Base-by-base conservation (phyloP, 768 basidiomycete genomes). In the Lanmaoa rubissima region DNA sequence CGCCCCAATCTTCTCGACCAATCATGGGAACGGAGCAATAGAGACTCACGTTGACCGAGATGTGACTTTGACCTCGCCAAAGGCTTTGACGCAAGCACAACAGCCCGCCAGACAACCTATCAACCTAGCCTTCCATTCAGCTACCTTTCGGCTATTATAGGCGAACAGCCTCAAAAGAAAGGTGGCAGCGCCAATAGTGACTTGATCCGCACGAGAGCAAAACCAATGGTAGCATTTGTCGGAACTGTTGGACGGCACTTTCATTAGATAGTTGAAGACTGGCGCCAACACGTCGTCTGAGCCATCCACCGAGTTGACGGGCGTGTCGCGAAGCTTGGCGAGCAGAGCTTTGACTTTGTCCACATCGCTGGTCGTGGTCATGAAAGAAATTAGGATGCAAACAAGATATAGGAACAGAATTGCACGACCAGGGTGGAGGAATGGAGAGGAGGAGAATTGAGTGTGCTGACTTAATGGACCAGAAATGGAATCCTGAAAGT, bases 151-250 rank as follows among this genome's bases (percentile, higher is more conserved):
- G 48, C 82, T 80, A 51, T 80, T 74, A 63, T 92, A 97, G 11
- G 93, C 93, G 67, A 89, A 87, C 39, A 97, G 72, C 49, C 93
- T 83, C 38, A 96, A 75, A 48, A 92, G 79, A 73, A 94, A 97
- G 0, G 84, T 85, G 0, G 94, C 92, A 2, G 87, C 83, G 55
- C 83, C 86, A 10, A 79, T 70, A 0, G 82, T 85, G 35, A 82
- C 73, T 10, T 77, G 67, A 34, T 81, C 74, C 4, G 86, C 87
- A 38, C 79, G 78, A 31, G 74, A 69, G 70, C 94, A 97, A 69
- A 89, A 95, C 92, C 92, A 95, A 65, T 97, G 94, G 51, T 80
- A 57, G 32, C 58, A 59, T 34, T 74, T 70, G 48, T 78, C 77
- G 43, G 69, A 66, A 34, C 72, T 60, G 45, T 70, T 67, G 48